Evolutionary conservation across 2,329 filamentous ascomycete genomes (phyloP).

Genomic region (Dothiorella sarmentorum): DNA sequence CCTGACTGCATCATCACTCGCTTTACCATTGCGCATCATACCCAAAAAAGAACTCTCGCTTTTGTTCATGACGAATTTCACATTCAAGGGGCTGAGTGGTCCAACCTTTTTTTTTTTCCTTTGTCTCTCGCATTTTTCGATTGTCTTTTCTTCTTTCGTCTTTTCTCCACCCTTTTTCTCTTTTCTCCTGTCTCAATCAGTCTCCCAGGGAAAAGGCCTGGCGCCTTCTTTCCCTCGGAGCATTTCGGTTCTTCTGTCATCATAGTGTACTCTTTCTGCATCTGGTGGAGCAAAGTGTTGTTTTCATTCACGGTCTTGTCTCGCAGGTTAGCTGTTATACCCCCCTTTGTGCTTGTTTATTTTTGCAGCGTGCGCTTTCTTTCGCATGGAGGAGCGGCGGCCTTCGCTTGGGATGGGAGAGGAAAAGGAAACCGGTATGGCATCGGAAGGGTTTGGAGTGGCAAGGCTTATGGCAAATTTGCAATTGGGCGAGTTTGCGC

Average conservation of each 20-base stretch:
- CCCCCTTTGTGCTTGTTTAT: constrained; percentile 12
- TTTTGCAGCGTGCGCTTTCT: constrained; percentile 10
- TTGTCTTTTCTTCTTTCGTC: not conserved
- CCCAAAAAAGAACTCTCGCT: constrained; percentile 9
- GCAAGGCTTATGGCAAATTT: not conserved
- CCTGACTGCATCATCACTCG: constrained; percentile 3
- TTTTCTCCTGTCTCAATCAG: not conserved
- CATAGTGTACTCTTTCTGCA: constrained; percentile 11
- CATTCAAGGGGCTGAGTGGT: too few species aligned
- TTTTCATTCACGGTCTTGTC: not conserved
- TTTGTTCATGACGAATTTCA: not conserved
- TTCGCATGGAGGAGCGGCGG: constrained; percentile 7
- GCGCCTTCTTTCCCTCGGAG: not conserved
- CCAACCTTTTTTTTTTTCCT: not conserved
- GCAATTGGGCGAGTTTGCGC: constrained; percentile 1
- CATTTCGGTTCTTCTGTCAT: constrained; percentile 11
- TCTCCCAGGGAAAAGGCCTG: not conserved
- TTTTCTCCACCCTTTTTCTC: not conserved
- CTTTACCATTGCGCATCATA: not conserved
- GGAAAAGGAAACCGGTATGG: not conserved
- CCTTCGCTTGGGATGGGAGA: not conserved
- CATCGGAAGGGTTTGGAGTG: not conserved
- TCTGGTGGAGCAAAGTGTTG: constrained; percentile 10
- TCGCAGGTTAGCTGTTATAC: constrained; percentile 15
- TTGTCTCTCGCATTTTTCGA: not conserved